Conservation (phyloP, 2,329 filamentous ascomycete species). For the Fusarium dlaminii region DNA sequence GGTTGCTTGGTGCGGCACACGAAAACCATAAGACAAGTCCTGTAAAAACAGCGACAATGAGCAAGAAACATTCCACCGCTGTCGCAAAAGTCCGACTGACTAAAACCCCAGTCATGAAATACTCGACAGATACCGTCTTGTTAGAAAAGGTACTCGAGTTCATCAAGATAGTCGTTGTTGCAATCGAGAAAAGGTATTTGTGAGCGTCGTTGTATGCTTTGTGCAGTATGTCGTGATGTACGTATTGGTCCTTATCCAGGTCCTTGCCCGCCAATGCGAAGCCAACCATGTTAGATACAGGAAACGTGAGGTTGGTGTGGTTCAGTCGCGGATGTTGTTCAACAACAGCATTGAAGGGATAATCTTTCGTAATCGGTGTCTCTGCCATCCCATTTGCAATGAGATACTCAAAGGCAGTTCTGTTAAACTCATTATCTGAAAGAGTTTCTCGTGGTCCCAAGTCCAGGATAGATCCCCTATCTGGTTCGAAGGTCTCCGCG, state of each 20-base stretch:
- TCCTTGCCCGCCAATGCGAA: constrained; percentile 43
- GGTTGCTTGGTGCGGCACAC: neutral
- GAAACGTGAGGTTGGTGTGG: constrained; percentile 9
- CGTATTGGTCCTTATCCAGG: neutral
- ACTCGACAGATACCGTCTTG: constrained; percentile 6
- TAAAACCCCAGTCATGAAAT: constrained; percentile 42
- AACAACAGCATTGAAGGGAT: constrained; percentile 32
- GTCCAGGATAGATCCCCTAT: neutral
- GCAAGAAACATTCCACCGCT: constrained; percentile 43
- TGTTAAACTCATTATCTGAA: constrained; percentile 45
- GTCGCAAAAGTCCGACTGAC: constrained; percentile 48
- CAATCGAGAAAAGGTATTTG: constrained; percentile 45
- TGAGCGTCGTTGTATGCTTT: constrained; percentile 34
- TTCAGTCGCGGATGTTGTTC: constrained; percentile 40
- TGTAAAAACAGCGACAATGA: constrained; percentile 31
- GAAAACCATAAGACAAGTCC: constrained; percentile 12
- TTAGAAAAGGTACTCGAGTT: constrained; percentile 23
- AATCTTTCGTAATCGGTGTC: constrained; percentile 25
- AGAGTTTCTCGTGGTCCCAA: neutral
- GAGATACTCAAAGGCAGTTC: constrained; percentile 48
- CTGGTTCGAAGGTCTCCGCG: constrained; percentile 4
- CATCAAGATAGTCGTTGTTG: constrained; percentile 22
- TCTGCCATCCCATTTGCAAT: constrained; percentile 42
- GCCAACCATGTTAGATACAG: constrained; percentile 47
- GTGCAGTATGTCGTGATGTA: neutral